These are phyloP conservation scores for Centaurea solstitialis DNA, from an alignment of 129 eudicot genomes.

Conservation along the genomic window DNA sequence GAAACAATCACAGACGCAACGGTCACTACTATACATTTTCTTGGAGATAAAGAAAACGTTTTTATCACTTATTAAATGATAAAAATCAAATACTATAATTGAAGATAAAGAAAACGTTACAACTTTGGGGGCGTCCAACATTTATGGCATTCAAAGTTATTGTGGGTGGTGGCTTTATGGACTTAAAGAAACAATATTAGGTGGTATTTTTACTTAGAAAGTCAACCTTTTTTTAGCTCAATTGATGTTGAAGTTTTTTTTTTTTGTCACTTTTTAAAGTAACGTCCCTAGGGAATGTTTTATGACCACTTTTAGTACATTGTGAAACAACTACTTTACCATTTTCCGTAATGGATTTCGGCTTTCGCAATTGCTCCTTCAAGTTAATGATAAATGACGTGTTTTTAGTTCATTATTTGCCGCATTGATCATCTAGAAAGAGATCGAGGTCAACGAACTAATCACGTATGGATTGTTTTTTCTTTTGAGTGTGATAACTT, in stretches of 20 bases:
- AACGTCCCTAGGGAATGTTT: slow-evolving; percentile 37
- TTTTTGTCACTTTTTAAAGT: slow-evolving; percentile 25
- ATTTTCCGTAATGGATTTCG: slow-evolving; percentile 8
- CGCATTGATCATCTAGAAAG: background rate
- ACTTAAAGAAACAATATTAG: slow-evolving; percentile 17
- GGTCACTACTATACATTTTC: background rate
- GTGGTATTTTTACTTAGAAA: slow-evolving; percentile 13
- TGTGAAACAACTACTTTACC: slow-evolving; percentile 22
- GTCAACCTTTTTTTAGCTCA: slow-evolving; percentile 31
- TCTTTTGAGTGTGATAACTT: background rate
- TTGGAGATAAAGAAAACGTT: background rate
- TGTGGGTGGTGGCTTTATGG: slow-evolving; percentile 25
- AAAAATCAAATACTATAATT: background rate
- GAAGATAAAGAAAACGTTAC: too few species aligned
- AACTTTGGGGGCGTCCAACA: slow-evolving; percentile 21
- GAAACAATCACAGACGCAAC: background rate
- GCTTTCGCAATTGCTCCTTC: background rate
- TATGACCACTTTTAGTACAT: slow-evolving; percentile 34
- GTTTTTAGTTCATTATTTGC: background rate
- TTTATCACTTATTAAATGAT: background rate
- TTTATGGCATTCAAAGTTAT: slow-evolving; percentile 35
- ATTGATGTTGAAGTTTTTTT: slow-evolving; percentile 22
- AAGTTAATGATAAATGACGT: background rate
- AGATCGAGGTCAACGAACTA: background rate
- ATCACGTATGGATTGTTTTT: background rate